Base-by-base conservation (phyloP, 202 grass and related monocot genomes). In the Bolboschoenoplectus hybrid region DNA sequence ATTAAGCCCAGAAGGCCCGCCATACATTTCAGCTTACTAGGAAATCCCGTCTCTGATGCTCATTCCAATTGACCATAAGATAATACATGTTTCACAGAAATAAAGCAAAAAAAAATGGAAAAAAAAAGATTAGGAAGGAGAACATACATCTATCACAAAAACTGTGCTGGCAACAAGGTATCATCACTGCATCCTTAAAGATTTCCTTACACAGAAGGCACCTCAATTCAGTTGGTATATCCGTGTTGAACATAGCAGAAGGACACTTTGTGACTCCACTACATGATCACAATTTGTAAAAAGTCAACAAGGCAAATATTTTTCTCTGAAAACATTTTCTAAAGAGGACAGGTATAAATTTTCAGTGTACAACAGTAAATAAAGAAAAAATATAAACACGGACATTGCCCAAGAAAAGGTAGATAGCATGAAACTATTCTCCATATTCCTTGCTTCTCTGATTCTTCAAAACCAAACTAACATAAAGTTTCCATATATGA, bases 161-260 rank as follows among this genome's bases (percentile, higher is more conserved):
- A 77, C 83, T 91, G 87, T 91, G 89, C 63, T 88, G 89, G 83
- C 89, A 91, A 75, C 89, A 91, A 47, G 83, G 86, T 82, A 91
- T 88, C 89, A 91, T 88, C 46, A 91, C 86, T 63, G 89, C 83
- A 11, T 88, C 83, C 52, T 88, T 77, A 14, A 88, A 91, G 41
- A 91, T 91, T 68, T 67, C 75, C 64, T 86, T 85, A 53, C 89
- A 91, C 65, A 91, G 83, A 85, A 76, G 85, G 35, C 89, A 91
- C 67, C 86, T 88, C 75, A 91, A 78, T 51, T 91, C 89, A 16
- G 76, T 82, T 83, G 89, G 89, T 46, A 78, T 35, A 70, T 85
- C 86, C 41, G 85, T 78, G 74, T 85, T 81, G 47, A 80, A 53
- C 46, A 80, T 81, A 9, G 65, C 40, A 72, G 49, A 20, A 58